A percentile compares a stretch with the other conserved stretches of the same genome.
Evolutionary conservation across 352 stramenopile genomes (phyloP).

Genomic region (Globisporangium perplexum): DNA sequence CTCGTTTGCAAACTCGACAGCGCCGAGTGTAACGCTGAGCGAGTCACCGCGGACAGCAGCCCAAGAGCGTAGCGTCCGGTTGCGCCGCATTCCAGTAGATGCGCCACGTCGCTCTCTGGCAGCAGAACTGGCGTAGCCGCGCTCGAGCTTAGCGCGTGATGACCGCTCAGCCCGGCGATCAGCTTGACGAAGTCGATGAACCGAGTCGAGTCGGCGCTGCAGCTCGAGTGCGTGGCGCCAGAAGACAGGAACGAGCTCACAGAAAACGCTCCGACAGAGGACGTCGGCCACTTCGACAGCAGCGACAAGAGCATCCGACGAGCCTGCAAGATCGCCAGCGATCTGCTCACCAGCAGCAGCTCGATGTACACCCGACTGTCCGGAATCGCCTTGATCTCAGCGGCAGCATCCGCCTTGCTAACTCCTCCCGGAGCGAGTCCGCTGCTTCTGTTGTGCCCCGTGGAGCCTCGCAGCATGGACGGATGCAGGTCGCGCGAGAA

Average conservation of each 20-base stretch:
- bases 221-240: neutral
- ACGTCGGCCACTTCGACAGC: slow-evolving; percentile 67
- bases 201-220: slow-evolving; percentile 25
- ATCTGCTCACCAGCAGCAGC: slow-evolving; percentile 65
- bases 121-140: slow-evolving; percentile 21
- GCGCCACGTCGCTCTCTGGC: slow-evolving; percentile 33
- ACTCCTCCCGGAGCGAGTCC: slow-evolving; percentile 28
- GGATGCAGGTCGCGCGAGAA: slow-evolving; percentile 73
- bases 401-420: slow-evolving; percentile 64
- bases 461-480: slow-evolving; percentile 58
- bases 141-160: slow-evolving; percentile 25
- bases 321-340: slow-evolving; percentile 78
- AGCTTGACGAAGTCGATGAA: slow-evolving; percentile 87
- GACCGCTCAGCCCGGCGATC: slow-evolving; percentile 60
- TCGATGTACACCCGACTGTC: slow-evolving; percentile 77
- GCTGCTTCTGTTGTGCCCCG: slow-evolving; percentile 38
- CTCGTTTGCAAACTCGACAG: slow-evolving; percentile 15
- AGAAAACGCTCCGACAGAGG: slow-evolving; percentile 49
- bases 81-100: slow-evolving; percentile 51
- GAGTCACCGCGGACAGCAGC: slow-evolving; percentile 42
- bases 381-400: slow-evolving; percentile 72
- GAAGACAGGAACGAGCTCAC: slow-evolving; percentile 39
- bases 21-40: slow-evolving; percentile 36
- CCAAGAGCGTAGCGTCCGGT: slow-evolving; percentile 48
- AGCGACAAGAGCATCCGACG: slow-evolving; percentile 67